phyloP scores from a whole-genome alignment of 106 monocot species.

The Allium cepa region DNA sequence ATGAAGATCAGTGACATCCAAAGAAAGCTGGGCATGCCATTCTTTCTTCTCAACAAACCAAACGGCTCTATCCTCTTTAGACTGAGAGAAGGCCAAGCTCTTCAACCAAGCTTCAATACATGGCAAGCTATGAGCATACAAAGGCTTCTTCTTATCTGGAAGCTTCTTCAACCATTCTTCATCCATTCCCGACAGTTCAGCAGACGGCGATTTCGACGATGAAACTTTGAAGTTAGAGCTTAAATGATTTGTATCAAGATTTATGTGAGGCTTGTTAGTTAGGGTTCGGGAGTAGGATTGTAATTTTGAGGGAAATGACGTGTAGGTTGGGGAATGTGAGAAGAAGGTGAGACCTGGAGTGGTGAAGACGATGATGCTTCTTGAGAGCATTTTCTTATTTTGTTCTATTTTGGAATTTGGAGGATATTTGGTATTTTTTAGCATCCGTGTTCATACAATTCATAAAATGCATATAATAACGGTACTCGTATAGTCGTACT shows the following conservation, averaged over 20 bases:
- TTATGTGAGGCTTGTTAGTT: background rate
- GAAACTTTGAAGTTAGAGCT: background rate
- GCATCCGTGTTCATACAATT: no score
- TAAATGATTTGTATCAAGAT: background rate
- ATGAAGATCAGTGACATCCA: slow-evolving; percentile 81
- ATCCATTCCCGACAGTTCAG: slow-evolving; percentile 32
- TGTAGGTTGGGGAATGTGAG: background rate
- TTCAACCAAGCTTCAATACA: slow-evolving; percentile 91
- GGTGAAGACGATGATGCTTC: no score
- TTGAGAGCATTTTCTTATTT: no score
- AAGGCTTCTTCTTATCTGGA: slow-evolving; percentile 91
- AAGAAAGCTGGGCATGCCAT: slow-evolving; percentile 93
- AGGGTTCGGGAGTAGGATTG: slow-evolving; percentile 3
- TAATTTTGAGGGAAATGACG: slow-evolving; percentile 3
- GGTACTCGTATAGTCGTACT: no score
- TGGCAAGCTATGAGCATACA: slow-evolving; percentile 95
- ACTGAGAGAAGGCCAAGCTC: slow-evolving; percentile 68
- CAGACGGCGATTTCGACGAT: slow-evolving; percentile 8
- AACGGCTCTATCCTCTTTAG: slow-evolving; percentile 55
- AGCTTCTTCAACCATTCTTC: slow-evolving; percentile 92
- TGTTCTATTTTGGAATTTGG: no score
- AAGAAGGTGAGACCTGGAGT: no score
- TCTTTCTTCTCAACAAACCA: slow-evolving; percentile 71
- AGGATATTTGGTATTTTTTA: no score
- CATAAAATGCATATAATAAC: no score